Conservation (phyloP, 208 protist species). For the Leishmania aethiopica region DNA sequence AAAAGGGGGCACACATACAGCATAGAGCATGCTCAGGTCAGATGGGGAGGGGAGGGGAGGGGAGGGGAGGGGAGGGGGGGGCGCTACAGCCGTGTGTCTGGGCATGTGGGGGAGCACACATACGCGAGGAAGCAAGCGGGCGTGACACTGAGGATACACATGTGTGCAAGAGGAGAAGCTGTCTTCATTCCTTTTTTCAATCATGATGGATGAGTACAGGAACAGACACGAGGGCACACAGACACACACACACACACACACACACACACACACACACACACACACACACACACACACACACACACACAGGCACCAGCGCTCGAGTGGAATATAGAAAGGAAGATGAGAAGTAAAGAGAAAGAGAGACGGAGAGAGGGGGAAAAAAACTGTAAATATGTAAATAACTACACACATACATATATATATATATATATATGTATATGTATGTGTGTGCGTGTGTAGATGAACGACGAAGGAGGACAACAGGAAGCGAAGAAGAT, state of each 20-base stretch:
- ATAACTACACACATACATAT: not conserved
- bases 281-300: no score
- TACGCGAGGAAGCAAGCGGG: not conserved
- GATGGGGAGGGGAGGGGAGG: not conserved
- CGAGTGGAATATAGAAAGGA: not conserved
- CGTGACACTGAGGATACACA: not conserved
- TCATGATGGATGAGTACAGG: not conserved
- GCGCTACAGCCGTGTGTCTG: not conserved
- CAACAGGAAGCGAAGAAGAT: not conserved
- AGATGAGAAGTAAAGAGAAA: not conserved
- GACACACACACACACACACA: not conserved
- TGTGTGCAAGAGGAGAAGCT: not conserved
- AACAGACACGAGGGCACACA: not conserved
- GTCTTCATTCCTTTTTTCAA: not conserved
- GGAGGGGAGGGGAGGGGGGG: not conserved
- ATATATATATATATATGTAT: not conserved
- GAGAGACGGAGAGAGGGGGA: not conserved
- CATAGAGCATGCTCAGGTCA: not conserved
- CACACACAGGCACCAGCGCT: not conserved
- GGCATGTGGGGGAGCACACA: not conserved
- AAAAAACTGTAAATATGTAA: not conserved
- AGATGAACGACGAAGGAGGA: not conserved
- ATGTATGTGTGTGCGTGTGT: no score
- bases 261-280: not conserved
- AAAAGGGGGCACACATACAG: not conserved